A percentile compares a stretch with the other conserved stretches of the same genome.
Evolutionary conservation across 1,284 basidiomycete genomes (phyloP).

Genomic region (Rhodotorula mucilaginosa): DNA sequence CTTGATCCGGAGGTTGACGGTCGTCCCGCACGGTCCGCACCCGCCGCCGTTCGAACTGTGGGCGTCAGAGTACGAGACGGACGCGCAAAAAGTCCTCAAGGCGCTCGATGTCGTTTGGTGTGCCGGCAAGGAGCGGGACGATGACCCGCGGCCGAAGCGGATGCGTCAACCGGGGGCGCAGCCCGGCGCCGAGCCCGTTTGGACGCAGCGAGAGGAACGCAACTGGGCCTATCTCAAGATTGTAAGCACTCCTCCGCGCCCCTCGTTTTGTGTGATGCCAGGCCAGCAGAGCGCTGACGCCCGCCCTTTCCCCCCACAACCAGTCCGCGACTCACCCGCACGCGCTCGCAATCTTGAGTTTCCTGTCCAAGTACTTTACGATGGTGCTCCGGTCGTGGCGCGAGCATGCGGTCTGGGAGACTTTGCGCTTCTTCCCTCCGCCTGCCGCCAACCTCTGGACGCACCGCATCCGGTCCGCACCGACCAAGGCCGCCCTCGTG

Average conservation of each 20-base stretch:
- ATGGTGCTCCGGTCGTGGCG: slow-evolving; percentile 18
- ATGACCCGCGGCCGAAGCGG: slow-evolving; percentile 13
- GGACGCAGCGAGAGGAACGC: slow-evolving; percentile 30
- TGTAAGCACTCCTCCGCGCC: slow-evolving; percentile 3
- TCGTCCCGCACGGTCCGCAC: slow-evolving; percentile 32
- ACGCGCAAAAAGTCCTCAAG: slow-evolving; percentile 29
- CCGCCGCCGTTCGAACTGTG: slow-evolving; percentile 36
- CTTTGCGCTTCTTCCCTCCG: slow-evolving; percentile 16
- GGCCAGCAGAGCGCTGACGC: background rate
- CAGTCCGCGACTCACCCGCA: slow-evolving; percentile 29
- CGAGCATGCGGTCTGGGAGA: slow-evolving; percentile 1
- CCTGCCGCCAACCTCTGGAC: slow-evolving; percentile 36
- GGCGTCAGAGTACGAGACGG: slow-evolving; percentile 30
- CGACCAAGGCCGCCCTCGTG: slow-evolving; percentile 19
- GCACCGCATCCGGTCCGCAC: slow-evolving; percentile 32
- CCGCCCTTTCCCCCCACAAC: no score
- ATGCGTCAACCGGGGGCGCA: slow-evolving; percentile 15
- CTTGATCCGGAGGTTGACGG: slow-evolving; percentile 29
- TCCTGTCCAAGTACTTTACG: slow-evolving; percentile 28
- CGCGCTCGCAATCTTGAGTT: slow-evolving; percentile 37
- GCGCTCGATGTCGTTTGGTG: slow-evolving; percentile 38
- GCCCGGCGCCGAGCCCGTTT: slow-evolving; percentile 20
- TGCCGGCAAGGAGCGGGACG: slow-evolving; percentile 23
- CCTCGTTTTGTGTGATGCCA: no score
- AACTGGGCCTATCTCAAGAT: slow-evolving; percentile 40